These are phyloP conservation scores for Tetraselmis chui DNA, from an alignment of 139 green algal genomes.

Conservation along the genomic window DNA sequence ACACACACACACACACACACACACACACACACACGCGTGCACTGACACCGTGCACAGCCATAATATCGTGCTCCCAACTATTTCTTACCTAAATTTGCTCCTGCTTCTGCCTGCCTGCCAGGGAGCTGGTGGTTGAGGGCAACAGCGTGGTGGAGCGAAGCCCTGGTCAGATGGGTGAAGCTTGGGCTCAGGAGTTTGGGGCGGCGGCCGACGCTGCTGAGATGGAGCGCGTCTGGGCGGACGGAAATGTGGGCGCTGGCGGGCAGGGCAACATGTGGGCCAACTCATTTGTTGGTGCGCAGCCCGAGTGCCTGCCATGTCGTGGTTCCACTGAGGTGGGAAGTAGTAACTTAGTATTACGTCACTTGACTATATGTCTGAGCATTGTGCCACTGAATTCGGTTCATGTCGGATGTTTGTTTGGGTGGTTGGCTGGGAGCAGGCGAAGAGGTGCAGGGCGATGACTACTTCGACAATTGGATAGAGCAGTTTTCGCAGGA, in stretches of 20 bases:
- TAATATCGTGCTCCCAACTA: too few relatives aligned
- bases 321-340: too few relatives aligned
- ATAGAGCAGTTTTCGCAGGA: conserved; percentile 18
- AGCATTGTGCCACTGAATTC: too few relatives aligned
- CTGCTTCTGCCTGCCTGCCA: too few relatives aligned
- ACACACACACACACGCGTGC: too few relatives aligned
- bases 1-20: too few relatives aligned
- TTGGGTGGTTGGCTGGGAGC: not conserved
- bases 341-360: not conserved
- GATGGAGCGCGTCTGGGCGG: not conserved
- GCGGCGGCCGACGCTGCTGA: not conserved
- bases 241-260: not conserved
- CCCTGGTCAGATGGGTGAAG: not conserved
- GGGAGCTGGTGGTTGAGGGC: not conserved
- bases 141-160: not conserved
- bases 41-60: too few relatives aligned
- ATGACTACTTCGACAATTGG: conserved; percentile 8
- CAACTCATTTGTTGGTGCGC: not conserved
- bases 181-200: conserved; percentile 48
- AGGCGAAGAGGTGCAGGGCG: not conserved
- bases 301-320: not conserved
- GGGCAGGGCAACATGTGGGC: not conserved
- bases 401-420: not conserved
- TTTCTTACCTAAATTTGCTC: too few relatives aligned
- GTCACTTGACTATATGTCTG: too few relatives aligned